phyloP scores from a whole-genome alignment of 2,329 filamentous ascomycete genomes.

The Botrytis paeoniae region DNA sequence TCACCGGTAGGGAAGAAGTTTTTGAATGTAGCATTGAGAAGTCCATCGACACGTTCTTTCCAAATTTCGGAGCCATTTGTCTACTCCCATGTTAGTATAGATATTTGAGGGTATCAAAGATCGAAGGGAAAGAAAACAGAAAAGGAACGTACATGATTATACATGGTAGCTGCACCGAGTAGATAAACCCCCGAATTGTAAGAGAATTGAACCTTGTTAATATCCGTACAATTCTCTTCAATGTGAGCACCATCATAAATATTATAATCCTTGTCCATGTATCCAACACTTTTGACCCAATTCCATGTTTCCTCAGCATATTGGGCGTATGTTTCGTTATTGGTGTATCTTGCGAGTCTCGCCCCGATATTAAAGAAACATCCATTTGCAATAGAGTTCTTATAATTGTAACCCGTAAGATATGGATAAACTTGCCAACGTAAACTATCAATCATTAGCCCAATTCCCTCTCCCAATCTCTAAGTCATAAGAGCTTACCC shows the following conservation, averaged over 20 bases:
- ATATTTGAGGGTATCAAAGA: constrained; percentile 39
- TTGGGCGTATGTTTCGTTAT: constrained; percentile 72
- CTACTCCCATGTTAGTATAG: constrained; percentile 22
- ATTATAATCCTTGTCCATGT: constrained; percentile 56
- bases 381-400: constrained; percentile 65
- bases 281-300: constrained; percentile 55
- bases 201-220: constrained; percentile 62
- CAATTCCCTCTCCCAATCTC: background rate
- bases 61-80: constrained; percentile 40
- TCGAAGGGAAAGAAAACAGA: constrained; percentile 45
- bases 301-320: constrained; percentile 72
- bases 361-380: constrained; percentile 67
- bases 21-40: constrained; percentile 38
- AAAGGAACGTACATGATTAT: constrained; percentile 47
- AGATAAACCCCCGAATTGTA: constrained; percentile 69
- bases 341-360: constrained; percentile 73
- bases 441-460: constrained; percentile 42
- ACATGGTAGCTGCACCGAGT: constrained; percentile 47
- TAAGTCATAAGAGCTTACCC: constrained; percentile 43
- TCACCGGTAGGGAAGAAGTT: constrained; percentile 44
- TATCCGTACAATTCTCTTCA: constrained; percentile 46
- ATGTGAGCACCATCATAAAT: constrained; percentile 57
- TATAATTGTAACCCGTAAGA: constrained; percentile 53
- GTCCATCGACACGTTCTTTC: constrained; percentile 39
- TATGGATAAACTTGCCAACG: constrained; percentile 83